Evolutionary conservation across 768 basidiomycete species (phyloP).

Genomic region (Boletellus sp.): DNA sequence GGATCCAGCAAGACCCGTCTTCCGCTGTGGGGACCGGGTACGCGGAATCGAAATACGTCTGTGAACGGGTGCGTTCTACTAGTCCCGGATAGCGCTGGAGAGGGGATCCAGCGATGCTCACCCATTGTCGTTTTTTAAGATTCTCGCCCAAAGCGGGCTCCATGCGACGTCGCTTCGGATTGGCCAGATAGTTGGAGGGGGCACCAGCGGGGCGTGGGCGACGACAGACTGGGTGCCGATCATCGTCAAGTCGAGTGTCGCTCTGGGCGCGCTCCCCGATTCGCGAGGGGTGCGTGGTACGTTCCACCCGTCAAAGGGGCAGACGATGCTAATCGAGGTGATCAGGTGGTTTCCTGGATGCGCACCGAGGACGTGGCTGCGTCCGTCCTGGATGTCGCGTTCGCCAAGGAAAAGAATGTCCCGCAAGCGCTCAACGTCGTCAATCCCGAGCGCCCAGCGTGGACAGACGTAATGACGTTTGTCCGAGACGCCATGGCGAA

Average conservation of each 20-base stretch:
- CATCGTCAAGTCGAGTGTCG: conserved; percentile 32
- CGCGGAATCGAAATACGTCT: conserved; percentile 31
- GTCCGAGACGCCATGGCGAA: conserved; percentile 20
- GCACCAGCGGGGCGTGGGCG: conserved; percentile 34
- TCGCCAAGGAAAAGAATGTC: conserved; percentile 8
- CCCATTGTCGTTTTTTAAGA: conserved; percentile 5
- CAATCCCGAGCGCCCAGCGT: conserved; percentile 35
- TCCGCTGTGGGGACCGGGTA: not conserved
- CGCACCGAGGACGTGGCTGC: conserved; percentile 34
- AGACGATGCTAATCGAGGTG: no score
- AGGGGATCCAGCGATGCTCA: no score
- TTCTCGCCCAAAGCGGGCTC: conserved; percentile 26
- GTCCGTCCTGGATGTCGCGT: conserved; percentile 33
- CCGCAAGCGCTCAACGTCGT: conserved; percentile 35
- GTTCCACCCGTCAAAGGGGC: no score
- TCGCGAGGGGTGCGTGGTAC: conserved; percentile 32
- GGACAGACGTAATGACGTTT: conserved; percentile 24
- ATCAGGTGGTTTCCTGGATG: conserved; percentile 33
- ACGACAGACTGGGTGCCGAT: conserved; percentile 34
- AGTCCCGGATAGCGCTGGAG: no score
- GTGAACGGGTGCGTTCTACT: conserved; percentile 29
- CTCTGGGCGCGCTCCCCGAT: conserved; percentile 27
- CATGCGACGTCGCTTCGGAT: conserved; percentile 27
- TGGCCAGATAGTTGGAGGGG: conserved; percentile 32
- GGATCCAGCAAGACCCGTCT: conserved; percentile 24